Base-by-base conservation (phyloP, 2,329 filamentous ascomycete species). In the Sordariomycetes sp. region DNA sequence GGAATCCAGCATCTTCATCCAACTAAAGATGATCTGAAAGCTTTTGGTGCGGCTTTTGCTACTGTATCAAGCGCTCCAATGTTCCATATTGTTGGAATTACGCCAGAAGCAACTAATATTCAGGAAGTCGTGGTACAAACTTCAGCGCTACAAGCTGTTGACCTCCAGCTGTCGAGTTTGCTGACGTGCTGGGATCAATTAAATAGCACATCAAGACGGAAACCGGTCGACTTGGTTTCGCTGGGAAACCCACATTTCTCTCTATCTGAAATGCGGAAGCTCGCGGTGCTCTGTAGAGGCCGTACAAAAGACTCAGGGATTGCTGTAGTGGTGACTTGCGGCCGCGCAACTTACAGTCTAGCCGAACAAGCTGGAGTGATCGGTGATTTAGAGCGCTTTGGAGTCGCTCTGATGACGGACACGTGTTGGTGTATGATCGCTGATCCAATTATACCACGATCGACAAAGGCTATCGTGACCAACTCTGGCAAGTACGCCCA, bases 341-440 rank as follows among this genome's bases (percentile, higher is more conserved):
- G 37, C 23, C 30, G 41, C 16, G 21, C 37, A 8, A 33, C 29
- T 3, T 35, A 39, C 25, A 16, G 27, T 5, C 20, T 38, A n/a
- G 41, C 36, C 17, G 40, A 26, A 3, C 44, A 51, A 9, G 49
- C 47, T 1, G 57, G 58, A 1, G 38, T 52, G 6, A 34, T 59
- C 3, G 37, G 42, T 1, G 33, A 33, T 6, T 25, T 68, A 3
- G 45, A 58, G 11, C 21, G 11, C 0, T 65, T 65, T 33, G 63
- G 64, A 0, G 59, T 47, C 1, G 44, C 49, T 16, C 33, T 65
- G 5, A 45, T 66, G 10, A 66, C 57, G 1, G 63, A 68, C 39
- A 66, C 61, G 0, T 68, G 63, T 34, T 68, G 63, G 63, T 68
- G 63, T 39, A 63, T 68, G 58, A 54, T 66, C 12, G 35, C 37